Base-by-base conservation (phyloP, 2,329 filamentous ascomycete genomes). In the Nemania abortiva region DNA sequence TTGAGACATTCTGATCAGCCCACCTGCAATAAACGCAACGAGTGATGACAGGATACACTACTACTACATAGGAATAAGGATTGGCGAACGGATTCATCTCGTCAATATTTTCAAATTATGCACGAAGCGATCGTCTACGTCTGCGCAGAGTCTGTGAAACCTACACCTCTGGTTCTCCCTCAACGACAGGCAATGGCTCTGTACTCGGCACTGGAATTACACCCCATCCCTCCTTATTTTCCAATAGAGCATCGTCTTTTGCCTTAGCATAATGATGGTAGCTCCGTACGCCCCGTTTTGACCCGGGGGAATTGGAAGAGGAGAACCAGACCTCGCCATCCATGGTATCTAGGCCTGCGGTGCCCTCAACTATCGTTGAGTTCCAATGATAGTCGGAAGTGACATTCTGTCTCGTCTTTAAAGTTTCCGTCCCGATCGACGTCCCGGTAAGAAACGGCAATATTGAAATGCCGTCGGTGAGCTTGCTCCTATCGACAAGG, bases 331-430 rank as follows among this genome's bases (percentile, higher is more conserved):
- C 68, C 56, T 77, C 75, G 2, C 76, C 74, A 31, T 74, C 65
- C 66, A 77, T 75, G 2, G 73, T 75, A 49, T 78, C 77, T 0
- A 74, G 24, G 31, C 69, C 71, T 27, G 69, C 66, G n/a, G 74
- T 77, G 3, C 77, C 77, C 56, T 76, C 74, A 13, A 78, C 76
- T 50, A 79, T 78, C 9, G 77, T 78, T 15, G 74, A 68, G 45
- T 78, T 79, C 77, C 77, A 78, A 61, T 75, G 75, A 63, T 79
- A 79, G 47, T 70, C 71, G 13, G 77, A 78, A n/a, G 75, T 76
- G 22, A 76, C 76, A 37, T 75, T 77, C 69, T 79, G 77, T 54
- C 77, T 74, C 2, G 76, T 77, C 1, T 59, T 63, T 15, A 77
- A 55, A 53, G 34, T 74, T 63, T 70, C 70, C 1, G 50, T 47